Evolutionary conservation across 371 early-diverging fungal genomes (phyloP).

Genomic region (Synchytrium microbalum): DNA sequence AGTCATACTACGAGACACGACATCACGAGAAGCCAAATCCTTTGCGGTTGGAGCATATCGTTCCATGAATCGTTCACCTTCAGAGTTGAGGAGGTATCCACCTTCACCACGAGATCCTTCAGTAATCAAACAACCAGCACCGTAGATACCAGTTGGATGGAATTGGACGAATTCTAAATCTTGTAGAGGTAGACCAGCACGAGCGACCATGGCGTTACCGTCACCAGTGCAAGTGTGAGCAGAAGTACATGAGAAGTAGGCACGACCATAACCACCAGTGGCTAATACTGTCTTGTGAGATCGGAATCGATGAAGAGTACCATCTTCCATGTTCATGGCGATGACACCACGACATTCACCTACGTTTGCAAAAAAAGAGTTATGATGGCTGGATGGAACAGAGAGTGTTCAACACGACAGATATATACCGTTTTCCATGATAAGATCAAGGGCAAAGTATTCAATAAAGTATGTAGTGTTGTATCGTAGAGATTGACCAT

Average conservation of each 20-base stretch:
- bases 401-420: no score
- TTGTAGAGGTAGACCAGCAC: slow-evolving; percentile 29
- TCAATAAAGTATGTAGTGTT: slow-evolving; percentile 96
- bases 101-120: slow-evolving; percentile 65
- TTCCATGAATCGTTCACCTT: slow-evolving; percentile 91
- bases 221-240: slow-evolving; percentile 68
- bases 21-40: slow-evolving; percentile 96
- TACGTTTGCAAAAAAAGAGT: no score
- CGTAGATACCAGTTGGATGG: slow-evolving; percentile 55
- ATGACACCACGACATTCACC: slow-evolving; percentile 82
- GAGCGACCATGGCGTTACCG: slow-evolving; percentile 30
- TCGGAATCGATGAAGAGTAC: slow-evolving; percentile 83
- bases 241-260: slow-evolving; percentile 89
- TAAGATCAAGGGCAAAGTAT: slow-evolving; percentile 95
- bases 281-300: slow-evolving; percentile 89
- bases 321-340: slow-evolving; percentile 86
- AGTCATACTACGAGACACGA: slow-evolving; percentile 97
- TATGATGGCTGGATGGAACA: no score
- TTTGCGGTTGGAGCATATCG: slow-evolving; percentile 97
- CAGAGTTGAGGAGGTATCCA: slow-evolving; percentile 46
- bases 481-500: slow-evolving; percentile 91
- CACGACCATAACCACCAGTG: slow-evolving; percentile 89
- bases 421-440: slow-evolving; percentile 88
- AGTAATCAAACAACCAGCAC: slow-evolving; percentile 87
- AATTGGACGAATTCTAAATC: slow-evolving; percentile 11